Evolutionary conservation across 257 asterid genomes (phyloP).

Genomic region (Solanum dulcamara): DNA sequence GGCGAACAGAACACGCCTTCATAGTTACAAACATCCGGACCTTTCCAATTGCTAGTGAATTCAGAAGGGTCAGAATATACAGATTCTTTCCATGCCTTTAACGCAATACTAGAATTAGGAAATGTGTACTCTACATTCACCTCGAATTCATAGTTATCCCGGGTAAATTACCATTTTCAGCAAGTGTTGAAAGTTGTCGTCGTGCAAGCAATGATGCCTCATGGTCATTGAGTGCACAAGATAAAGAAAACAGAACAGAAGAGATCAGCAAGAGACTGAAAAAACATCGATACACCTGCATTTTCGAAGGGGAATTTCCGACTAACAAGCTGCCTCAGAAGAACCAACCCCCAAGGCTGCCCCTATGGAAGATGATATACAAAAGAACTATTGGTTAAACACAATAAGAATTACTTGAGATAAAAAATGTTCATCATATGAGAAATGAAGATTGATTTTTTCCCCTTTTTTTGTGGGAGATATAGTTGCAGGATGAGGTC

Average conservation of each 20-base stretch:
- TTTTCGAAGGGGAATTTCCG: neutral
- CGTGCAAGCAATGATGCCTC: conserved; percentile 5
- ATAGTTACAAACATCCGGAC: conserved; percentile 27
- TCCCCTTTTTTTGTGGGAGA: neutral
- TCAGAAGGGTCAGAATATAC: conserved; percentile 18
- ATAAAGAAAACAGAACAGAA: neutral
- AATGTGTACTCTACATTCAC: neutral
- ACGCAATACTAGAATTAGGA: conserved; percentile 14
- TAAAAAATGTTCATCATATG: neutral
- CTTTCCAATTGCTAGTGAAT: conserved; percentile 27
- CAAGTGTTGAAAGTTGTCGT: conserved; percentile 10
- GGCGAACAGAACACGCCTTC: conserved; percentile 21
- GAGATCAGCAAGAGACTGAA: neutral
- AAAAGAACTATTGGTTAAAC: neutral
- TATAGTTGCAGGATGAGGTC: neutral
- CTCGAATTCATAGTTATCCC: neutral
- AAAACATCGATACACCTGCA: neutral
- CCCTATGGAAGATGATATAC: neutral
- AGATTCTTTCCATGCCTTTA: conserved; percentile 23
- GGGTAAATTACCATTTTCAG: conserved; percentile 4
- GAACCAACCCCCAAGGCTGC: neutral
- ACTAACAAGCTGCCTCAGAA: neutral
- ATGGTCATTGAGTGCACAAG: conserved; percentile 4
- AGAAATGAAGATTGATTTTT: neutral
- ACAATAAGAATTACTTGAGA: neutral